A percentile compares a stretch with the other conserved stretches of the same genome.
phyloP scores from a whole-genome alignment of 306 rosid genomes.

The Quercus bicolor region DNA sequence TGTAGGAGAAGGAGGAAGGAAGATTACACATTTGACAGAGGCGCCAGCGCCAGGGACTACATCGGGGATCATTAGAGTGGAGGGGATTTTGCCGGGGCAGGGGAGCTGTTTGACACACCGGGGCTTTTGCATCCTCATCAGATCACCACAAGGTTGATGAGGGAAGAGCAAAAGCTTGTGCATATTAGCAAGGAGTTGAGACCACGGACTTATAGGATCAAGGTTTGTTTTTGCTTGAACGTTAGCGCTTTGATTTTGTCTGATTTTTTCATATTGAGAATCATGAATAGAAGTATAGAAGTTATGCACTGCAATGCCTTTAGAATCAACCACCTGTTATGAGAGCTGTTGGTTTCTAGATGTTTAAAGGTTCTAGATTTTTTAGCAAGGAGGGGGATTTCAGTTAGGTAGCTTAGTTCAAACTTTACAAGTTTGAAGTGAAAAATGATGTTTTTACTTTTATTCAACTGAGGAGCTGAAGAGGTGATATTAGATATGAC shows the following conservation, averaged over 20 bases:
- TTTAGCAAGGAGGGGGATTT: background rate
- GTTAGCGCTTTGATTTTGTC: background rate
- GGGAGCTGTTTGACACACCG: slow-evolving; percentile 81
- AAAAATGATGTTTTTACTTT: background rate
- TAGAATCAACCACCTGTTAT: too few species aligned
- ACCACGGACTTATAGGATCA: slow-evolving; percentile 86
- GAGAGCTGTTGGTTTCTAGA: background rate
- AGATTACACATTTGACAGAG: slow-evolving; percentile 72
- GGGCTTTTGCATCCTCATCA: slow-evolving; percentile 90
- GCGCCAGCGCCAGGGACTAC: slow-evolving; percentile 91
- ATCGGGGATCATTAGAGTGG: slow-evolving; percentile 53
- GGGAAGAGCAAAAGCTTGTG: slow-evolving; percentile 88
- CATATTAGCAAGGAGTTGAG: slow-evolving; percentile 79
- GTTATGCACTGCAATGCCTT: background rate
- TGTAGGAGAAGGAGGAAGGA: slow-evolving; percentile 56
- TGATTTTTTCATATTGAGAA: background rate
- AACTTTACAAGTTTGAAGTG: background rate
- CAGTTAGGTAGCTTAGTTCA: too few species aligned
- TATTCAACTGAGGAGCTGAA: background rate
- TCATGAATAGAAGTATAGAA: background rate
- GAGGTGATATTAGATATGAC: background rate
- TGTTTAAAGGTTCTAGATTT: background rate
- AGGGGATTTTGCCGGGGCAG: slow-evolving; percentile 75
- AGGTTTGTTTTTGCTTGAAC: slow-evolving; percentile 44
- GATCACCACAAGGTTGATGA: slow-evolving; percentile 68